Evolutionary conservation across 768 basidiomycete species (phyloP).

Genomic region (Tulasnella sp.): DNA sequence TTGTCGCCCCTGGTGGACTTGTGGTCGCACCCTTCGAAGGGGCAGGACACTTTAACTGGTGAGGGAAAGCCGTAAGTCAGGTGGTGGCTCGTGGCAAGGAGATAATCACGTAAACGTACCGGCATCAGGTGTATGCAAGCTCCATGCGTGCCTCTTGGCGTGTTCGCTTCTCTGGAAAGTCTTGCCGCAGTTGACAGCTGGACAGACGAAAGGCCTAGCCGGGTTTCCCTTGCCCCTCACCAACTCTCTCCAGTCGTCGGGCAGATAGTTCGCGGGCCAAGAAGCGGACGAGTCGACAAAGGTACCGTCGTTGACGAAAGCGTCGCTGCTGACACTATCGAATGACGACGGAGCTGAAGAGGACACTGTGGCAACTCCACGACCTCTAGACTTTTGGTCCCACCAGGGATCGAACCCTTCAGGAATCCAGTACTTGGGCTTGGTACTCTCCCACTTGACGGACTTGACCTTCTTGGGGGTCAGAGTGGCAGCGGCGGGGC

Average conservation of each 20-base stretch:
- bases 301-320: background rate
- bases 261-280: constrained; percentile 1
- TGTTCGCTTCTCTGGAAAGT: constrained; percentile 19
- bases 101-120: background rate
- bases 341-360: background rate
- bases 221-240: constrained; percentile 13
- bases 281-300: background rate
- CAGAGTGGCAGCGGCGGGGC: background rate
- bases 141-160: constrained; percentile 17
- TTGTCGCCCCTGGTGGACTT: constrained; percentile 17
- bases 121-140: constrained; percentile 16
- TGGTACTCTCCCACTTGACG: constrained; percentile 16
- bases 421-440: constrained; percentile 19
- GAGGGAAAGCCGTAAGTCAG: background rate
- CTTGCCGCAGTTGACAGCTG: constrained; percentile 17
- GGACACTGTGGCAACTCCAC: constrained; percentile 11
- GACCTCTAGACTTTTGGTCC: constrained; percentile 16
- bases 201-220: constrained; percentile 10
- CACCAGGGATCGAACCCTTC: constrained; percentile 18
- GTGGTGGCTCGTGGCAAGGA: too few species aligned
- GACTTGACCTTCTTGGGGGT: constrained; percentile 13
- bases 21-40: constrained; percentile 13
- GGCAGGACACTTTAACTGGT: constrained; percentile 12
- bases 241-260: constrained; percentile 12
- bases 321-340: background rate